A percentile compares a stretch with the other conserved stretches of the same genome.
These are phyloP conservation scores for Lasiodiplodia citricola DNA, from an alignment of 2,329 filamentous ascomycete species.

Conservation along the genomic window DNA sequence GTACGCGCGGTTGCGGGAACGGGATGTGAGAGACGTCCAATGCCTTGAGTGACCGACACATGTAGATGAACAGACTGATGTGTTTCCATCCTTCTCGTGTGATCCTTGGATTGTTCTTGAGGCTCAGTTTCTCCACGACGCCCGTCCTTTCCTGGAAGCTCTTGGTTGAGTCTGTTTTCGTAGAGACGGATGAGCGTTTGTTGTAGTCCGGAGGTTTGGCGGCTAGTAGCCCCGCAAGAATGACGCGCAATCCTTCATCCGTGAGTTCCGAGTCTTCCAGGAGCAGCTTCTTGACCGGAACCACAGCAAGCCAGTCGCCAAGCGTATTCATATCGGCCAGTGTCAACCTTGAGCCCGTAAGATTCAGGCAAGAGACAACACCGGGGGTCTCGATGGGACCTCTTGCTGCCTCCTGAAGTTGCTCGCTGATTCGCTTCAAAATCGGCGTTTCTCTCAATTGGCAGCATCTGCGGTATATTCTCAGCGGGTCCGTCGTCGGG, in stretches of 20 bases:
- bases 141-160: slow-evolving; percentile 61
- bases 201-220: slow-evolving; percentile 70
- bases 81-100: slow-evolving; percentile 89
- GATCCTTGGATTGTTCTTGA: slow-evolving; percentile 89
- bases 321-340: slow-evolving; percentile 83
- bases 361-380: slow-evolving; percentile 80
- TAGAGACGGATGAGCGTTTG: slow-evolving; percentile 40
- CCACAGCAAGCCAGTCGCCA: slow-evolving; percentile 91
- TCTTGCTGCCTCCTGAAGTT: slow-evolving; percentile 75
- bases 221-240: slow-evolving; percentile 83
- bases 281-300: slow-evolving; percentile 84
- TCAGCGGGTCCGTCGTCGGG: slow-evolving; percentile 87
- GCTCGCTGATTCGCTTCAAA: slow-evolving; percentile 87
- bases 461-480: slow-evolving; percentile 93
- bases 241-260: slow-evolving; percentile 84
- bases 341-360: slow-evolving; percentile 84
- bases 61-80: slow-evolving; percentile 85
- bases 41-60: slow-evolving; percentile 83
- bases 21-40: slow-evolving; percentile 85
- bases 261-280: slow-evolving; percentile 86
- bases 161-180: slow-evolving; percentile 32
- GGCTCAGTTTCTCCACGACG: slow-evolving; percentile 81
- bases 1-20: slow-evolving; percentile 63
- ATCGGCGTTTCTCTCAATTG: slow-evolving; percentile 92
- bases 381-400: slow-evolving; percentile 68